Evolutionary conservation across 345 rosid species (phyloP), one percentile per base, ranked within the genome.

Genomic region (Punica granatum): DNA sequence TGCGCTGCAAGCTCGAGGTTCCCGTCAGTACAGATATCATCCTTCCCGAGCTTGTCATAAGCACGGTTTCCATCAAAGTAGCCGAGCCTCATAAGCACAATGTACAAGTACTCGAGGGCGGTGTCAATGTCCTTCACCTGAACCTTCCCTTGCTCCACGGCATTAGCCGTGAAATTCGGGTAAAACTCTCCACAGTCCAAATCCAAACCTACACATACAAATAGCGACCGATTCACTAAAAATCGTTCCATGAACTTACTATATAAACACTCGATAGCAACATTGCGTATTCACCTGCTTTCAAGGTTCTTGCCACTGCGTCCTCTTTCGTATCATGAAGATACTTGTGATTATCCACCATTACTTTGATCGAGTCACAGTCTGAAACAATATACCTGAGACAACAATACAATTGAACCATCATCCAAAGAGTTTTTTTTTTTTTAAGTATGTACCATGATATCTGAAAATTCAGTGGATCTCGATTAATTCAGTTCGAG

Each of bases 21-120:
- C 0, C 76, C 71, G 0, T 69, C 0, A 7, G 79, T 36, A 61
- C 88, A 86, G 9, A 88, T 35, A 53, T 80, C 77, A 3, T 69
- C 8, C 54, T 69, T 64, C 43, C 86, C 80, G n/a, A 89, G 61
- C 32, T 76, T 64, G 4, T 73, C 25, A 19, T 67, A 77, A 59
- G 71, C 3, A 18, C 87, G 81, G 44, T 16, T 66, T 51, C 85
- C 97, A 25, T 88, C 91, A 4, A 88, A 84, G 71, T 72, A 84
- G 0, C 96, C 92, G 1, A 88, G 77, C 68, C 93, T 83, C 92
- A 88, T 76, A 19, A 84, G 79, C 42, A 86, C 88, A 13, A 79
- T 36, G 49, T 73, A 81, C 2, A 81, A 78, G 56, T 72, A 28
- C 12, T 44, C 72, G 19, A 85, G 60, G 7, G 84, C 64, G 35